Conservation (phyloP, 805 yeast species). For the Myxozyma nipponensis region DNA sequence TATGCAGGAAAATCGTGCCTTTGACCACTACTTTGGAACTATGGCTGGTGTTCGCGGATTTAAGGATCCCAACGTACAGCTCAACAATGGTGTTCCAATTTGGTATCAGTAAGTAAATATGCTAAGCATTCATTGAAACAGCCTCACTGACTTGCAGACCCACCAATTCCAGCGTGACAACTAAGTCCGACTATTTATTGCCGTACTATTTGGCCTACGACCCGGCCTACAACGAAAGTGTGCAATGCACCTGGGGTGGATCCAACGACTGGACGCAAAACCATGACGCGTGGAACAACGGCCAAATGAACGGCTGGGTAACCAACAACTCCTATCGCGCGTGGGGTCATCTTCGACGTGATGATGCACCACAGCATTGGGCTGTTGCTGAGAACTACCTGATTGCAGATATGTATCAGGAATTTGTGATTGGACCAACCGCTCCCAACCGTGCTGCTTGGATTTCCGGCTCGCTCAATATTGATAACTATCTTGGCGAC, state of each 20-base stretch:
- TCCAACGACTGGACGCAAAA: conserved; percentile 33
- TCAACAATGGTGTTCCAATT: conserved; percentile 5
- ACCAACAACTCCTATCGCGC: conserved; percentile 30
- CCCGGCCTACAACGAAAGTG: conserved; percentile 23
- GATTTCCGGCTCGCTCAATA: conserved; percentile 31
- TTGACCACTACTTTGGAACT: conserved; percentile 32
- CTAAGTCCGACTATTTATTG: conserved; percentile 24
- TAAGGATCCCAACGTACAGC: conserved; percentile 31
- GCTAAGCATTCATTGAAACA: neutral
- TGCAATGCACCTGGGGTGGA: conserved; percentile 31
- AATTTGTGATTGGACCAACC: conserved; percentile 31
- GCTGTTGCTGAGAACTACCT: conserved; percentile 32
- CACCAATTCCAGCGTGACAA: neutral
- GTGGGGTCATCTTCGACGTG: conserved; percentile 29
- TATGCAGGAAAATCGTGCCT: conserved; percentile 35
- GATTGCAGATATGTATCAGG: conserved; percentile 33
- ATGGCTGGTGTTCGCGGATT: conserved; percentile 34
- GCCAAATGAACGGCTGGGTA: conserved; percentile 31
- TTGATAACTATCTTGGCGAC: conserved; percentile 27
- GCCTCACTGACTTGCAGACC: conserved; percentile 8
- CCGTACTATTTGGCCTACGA: conserved; percentile 29
- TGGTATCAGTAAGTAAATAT: conserved; percentile 16
- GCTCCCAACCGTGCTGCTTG: conserved; percentile 32
- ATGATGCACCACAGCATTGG: conserved; percentile 31
- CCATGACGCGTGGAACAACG: conserved; percentile 31